Conservation (phyloP, 2,329 filamentous ascomycete genomes). For the Dothideomycetes sp. region DNA sequence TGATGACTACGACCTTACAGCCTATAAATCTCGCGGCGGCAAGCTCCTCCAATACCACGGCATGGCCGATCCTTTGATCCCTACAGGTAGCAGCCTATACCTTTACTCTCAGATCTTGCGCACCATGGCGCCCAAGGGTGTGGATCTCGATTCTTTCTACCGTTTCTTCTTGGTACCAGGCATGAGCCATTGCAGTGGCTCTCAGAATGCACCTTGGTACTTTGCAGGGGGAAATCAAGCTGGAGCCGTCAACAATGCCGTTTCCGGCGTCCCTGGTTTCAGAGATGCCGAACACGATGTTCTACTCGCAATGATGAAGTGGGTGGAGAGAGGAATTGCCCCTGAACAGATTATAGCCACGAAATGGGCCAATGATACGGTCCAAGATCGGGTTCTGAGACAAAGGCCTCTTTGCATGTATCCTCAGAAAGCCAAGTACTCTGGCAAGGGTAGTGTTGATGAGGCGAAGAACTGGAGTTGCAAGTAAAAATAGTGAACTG, state of each 20-base stretch:
- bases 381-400: conserved; percentile 24
- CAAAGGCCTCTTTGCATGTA: conserved; percentile 30
- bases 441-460: conserved; percentile 22
- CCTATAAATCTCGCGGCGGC: conserved; percentile 35
- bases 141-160: conserved; percentile 33
- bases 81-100: conserved; percentile 42
- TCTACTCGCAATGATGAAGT: conserved; percentile 29
- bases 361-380: conserved; percentile 25
- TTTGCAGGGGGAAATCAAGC: conserved; percentile 33
- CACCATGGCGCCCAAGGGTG: conserved; percentile 26
- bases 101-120: conserved; percentile 41
- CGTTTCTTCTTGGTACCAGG: conserved; percentile 37
- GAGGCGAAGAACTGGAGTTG: conserved; percentile 24
- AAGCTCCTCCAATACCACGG: conserved; percentile 37
- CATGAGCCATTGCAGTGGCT: conserved; percentile 34
- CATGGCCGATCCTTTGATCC: conserved; percentile 39
- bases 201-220: conserved; percentile 37
- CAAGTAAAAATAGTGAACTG: too few relatives aligned
- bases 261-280: conserved; percentile 26
- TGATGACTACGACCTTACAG: conserved; percentile 38
- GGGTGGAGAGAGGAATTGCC: conserved; percentile 30
- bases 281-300: conserved; percentile 27
- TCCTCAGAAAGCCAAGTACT: conserved; percentile 25
- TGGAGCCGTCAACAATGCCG: conserved; percentile 15
- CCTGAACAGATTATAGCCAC: conserved; percentile 31